Conservation (phyloP, 768 basidiomycete species). For the Galerina sulciceps region DNA sequence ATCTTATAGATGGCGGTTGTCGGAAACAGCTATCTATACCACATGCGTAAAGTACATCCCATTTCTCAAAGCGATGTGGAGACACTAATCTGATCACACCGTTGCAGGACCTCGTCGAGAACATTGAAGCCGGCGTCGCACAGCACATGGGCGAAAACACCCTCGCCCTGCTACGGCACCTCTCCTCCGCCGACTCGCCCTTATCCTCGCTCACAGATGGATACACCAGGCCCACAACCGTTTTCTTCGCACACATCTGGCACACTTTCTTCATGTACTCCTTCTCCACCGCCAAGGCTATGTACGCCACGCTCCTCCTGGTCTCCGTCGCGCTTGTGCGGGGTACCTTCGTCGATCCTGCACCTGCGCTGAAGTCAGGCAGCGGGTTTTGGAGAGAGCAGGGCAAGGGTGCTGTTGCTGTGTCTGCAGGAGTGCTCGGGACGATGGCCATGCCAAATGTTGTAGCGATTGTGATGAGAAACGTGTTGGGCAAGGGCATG, state of each 20-base stretch:
- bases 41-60: conserved; percentile 76
- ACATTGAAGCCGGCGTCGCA: conserved; percentile 84
- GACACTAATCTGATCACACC: neutral
- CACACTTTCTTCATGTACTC: conserved; percentile 75
- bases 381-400: conserved; percentile 45
- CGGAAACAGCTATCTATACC: conserved; percentile 92
- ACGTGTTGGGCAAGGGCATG: conserved; percentile 67
- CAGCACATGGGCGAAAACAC: conserved; percentile 93
- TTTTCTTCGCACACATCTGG: conserved; percentile 79
- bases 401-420: conserved; percentile 48
- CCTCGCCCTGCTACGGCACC: conserved; percentile 74
- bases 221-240: conserved; percentile 61
- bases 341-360: conserved; percentile 37
- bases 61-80: neutral
- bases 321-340: conserved; percentile 49
- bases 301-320: conserved; percentile 59
- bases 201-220: conserved; percentile 62
- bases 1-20: conserved; percentile 81
- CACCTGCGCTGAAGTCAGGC: conserved; percentile 32
- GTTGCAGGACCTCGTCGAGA: conserved; percentile 73
- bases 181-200: conserved; percentile 72
- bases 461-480: conserved; percentile 71
- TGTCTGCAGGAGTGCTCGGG: conserved; percentile 55
- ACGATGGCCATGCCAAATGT: conserved; percentile 68
- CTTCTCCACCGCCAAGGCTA: conserved; percentile 66